phyloP scores from a whole-genome alignment of 2,329 filamentous ascomycete genomes.

The Ceratocystis cacaofunesta region DNA sequence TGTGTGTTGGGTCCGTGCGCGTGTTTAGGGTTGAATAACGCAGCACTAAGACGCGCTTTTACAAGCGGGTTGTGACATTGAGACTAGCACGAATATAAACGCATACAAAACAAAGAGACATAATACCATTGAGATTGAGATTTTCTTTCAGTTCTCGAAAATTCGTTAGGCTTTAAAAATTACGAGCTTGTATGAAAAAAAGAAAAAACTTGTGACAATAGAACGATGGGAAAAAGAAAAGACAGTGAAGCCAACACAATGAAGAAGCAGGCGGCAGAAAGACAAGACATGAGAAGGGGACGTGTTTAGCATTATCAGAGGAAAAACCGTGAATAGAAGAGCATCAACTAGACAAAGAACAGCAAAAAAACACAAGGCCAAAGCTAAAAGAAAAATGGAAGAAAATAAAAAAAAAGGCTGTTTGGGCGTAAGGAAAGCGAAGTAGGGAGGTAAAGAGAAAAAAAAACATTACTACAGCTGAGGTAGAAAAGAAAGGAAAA shows the following conservation, averaged over 20 bases:
- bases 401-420: slow-evolving; percentile 1
- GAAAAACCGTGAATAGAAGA: neutral
- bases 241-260: neutral
- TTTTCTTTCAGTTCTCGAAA: neutral
- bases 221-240: neutral
- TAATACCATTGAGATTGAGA: neutral
- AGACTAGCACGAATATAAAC: neutral
- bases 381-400: neutral
- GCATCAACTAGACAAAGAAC: neutral
- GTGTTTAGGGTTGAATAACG: neutral
- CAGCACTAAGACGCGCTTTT: neutral
- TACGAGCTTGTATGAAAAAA: neutral
- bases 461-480: slow-evolving; percentile 1
- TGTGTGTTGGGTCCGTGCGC: neutral
- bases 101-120: neutral
- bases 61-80: too few species aligned
- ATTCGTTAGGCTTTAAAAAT: neutral
- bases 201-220: neutral
- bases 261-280: neutral
- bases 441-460: neutral
- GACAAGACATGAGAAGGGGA: slow-evolving; percentile 2
- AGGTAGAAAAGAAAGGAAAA: slow-evolving; percentile 6
- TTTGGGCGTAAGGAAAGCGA: neutral
- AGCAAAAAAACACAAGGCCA: neutral
- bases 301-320: neutral